Conservation (phyloP, 1,284 basidiomycete species). For the Tilletia horrida region DNA sequence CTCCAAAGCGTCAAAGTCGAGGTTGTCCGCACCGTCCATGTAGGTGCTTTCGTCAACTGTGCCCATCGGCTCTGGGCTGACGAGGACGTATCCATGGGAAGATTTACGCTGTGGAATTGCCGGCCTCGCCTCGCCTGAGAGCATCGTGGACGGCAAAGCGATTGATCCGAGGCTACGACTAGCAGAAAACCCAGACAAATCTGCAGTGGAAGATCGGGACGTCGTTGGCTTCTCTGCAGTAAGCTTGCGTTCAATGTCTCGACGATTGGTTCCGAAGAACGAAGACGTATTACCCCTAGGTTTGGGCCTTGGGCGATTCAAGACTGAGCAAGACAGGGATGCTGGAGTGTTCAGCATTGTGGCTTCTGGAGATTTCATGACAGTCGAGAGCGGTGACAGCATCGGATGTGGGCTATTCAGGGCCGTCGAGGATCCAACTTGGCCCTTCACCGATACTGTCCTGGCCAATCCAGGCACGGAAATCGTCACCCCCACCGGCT, state of each 20-base stretch:
- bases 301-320: neutral
- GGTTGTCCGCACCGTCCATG: too few species aligned
- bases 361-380: too few species aligned
- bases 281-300: neutral
- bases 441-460: neutral
- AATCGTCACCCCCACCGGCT: constrained; percentile 2
- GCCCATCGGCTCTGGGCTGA: neutral
- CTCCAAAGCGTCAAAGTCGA: neutral
- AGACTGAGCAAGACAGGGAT: neutral
- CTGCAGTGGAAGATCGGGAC: constrained; percentile 1
- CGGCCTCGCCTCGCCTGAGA: neutral
- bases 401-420: neutral
- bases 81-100: neutral
- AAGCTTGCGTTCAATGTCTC: constrained; percentile 9
- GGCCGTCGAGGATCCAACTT: neutral
- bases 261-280: constrained; percentile 8
- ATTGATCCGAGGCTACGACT: neutral
- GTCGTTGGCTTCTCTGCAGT: neutral
- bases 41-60: neutral
- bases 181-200: neutral
- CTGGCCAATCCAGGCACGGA: neutral
- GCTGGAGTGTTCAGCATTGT: too few species aligned
- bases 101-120: neutral
- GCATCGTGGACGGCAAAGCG: neutral
- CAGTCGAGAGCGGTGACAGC: too few species aligned